Percentiles rank a stretch among this genome's conserved stretches.
Conservation (phyloP, 257 asterid genomes). For the Eustoma russellianum region DNA sequence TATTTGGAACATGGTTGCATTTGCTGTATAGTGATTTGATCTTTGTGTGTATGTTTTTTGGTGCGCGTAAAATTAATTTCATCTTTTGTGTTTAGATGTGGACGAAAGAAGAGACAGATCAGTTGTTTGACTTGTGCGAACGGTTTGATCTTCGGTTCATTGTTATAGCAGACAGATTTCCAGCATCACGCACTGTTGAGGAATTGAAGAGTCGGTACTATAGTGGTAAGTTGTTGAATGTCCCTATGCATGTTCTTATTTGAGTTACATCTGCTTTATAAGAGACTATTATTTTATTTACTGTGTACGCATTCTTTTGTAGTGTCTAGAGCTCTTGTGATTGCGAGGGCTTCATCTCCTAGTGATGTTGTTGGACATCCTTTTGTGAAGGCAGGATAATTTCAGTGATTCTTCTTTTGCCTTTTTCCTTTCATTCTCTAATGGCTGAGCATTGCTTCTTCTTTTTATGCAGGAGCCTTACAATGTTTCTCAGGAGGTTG, state of each 20-base stretch:
- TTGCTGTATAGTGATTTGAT: too few species aligned
- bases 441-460: background rate
- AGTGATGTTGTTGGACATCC: constrained; percentile 58
- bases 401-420: background rate
- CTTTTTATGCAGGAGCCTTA: constrained; percentile 54
- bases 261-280: background rate
- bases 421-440: background rate
- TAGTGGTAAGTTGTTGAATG: constrained; percentile 39
- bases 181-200: constrained; percentile 74
- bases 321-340: constrained; percentile 67
- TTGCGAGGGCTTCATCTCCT: constrained; percentile 68
- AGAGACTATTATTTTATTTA: background rate
- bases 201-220: constrained; percentile 87
- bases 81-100: constrained; percentile 36
- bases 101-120: constrained; percentile 97
- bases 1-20: too few species aligned
- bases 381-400: constrained; percentile 54
- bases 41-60: constrained; percentile 10
- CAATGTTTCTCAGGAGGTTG: constrained; percentile 68
- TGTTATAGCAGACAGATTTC: constrained; percentile 82
- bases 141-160: constrained; percentile 88
- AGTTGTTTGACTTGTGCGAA: constrained; percentile 78
- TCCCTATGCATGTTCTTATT: constrained; percentile 4
- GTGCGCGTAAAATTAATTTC: background rate
- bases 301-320: constrained; percentile 10